phyloP scores from a whole-genome alignment of 1,284 basidiomycete species.

The Moesziomyces aphidis region DNA sequence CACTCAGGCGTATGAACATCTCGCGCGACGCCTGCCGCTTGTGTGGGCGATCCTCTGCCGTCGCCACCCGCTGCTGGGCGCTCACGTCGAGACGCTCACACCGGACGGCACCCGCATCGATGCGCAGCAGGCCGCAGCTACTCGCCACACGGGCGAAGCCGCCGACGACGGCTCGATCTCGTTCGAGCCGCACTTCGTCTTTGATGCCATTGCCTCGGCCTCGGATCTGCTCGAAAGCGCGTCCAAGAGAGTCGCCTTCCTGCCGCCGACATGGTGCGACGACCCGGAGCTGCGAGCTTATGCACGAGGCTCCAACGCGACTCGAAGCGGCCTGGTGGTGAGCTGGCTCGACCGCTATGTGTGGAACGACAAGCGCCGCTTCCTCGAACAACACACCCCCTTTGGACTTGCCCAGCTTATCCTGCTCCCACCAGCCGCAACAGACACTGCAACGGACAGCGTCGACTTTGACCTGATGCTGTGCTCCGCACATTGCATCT shows the following conservation, averaged over 20 bases:
- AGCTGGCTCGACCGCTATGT: slow-evolving; percentile 35
- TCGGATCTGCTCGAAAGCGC: slow-evolving; percentile 24
- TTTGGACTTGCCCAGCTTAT: slow-evolving; percentile 36
- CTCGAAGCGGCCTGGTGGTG: slow-evolving; percentile 14
- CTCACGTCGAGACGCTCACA: slow-evolving; percentile 28
- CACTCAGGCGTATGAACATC: slow-evolving; percentile 5
- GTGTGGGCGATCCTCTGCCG: slow-evolving; percentile 45
- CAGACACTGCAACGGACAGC: neutral
- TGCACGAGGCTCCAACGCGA: neutral
- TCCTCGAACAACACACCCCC: slow-evolving; percentile 20
- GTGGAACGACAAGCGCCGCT: slow-evolving; percentile 45
- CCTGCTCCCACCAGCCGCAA: slow-evolving; percentile 15
- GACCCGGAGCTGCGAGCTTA: neutral
- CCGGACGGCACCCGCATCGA: slow-evolving; percentile 21
- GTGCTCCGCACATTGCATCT: slow-evolving; percentile 40
- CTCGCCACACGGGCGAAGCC: slow-evolving; percentile 32
- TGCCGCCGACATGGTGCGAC: slow-evolving; percentile 11
- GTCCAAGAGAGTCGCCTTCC: slow-evolving; percentile 14
- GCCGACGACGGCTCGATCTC: slow-evolving; percentile 36
- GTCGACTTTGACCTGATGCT: slow-evolving; percentile 36
- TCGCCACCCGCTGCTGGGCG: slow-evolving; percentile 33
- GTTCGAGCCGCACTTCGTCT: slow-evolving; percentile 48
- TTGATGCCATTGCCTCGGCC: slow-evolving; percentile 18
- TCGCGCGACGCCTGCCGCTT: slow-evolving; percentile 33
- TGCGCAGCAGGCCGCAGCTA: slow-evolving; percentile 21